Conservation (phyloP, 228 moss, liverwort and hornwort genomes). For the Sphagnum magellanicum region DNA sequence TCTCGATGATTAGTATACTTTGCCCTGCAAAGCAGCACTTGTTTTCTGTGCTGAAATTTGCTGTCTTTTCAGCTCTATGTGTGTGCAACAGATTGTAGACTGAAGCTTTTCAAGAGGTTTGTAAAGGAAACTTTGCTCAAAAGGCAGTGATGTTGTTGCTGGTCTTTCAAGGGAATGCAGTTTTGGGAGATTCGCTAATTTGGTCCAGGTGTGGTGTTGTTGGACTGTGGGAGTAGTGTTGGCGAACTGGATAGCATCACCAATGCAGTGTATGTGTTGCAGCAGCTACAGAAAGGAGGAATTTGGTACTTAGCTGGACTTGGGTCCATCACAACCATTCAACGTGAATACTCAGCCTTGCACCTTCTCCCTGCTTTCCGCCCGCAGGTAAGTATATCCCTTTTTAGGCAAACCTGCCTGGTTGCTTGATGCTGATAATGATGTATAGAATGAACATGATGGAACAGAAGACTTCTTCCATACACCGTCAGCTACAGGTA, state of each 20-base stretch:
- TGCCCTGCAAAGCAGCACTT: background rate
- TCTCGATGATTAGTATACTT: too few species aligned
- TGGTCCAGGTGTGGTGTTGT: background rate
- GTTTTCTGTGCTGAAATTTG: background rate
- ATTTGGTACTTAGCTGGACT: slow-evolving; percentile 81
- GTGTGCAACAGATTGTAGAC: background rate
- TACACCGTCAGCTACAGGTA: too few species aligned
- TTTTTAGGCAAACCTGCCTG: too few species aligned
- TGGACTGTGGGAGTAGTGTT: slow-evolving; percentile 19
- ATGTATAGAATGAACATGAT: background rate
- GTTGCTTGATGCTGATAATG: too few species aligned
- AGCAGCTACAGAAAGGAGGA: slow-evolving; percentile 60
- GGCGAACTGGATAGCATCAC: slow-evolving; percentile 47
- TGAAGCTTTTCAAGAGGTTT: background rate
- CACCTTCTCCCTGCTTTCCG: slow-evolving; percentile 90
- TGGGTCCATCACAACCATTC: slow-evolving; percentile 89
- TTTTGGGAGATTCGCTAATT: too few species aligned
- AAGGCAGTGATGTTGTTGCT: background rate
- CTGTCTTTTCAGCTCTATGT: background rate
- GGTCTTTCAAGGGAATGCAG: background rate
- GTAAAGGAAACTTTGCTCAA: too few species aligned
- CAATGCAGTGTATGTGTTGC: slow-evolving; percentile 49
- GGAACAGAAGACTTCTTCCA: background rate
- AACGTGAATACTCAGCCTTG: slow-evolving; percentile 90
- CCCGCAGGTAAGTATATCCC: slow-evolving; percentile 58